Percentiles rank a stretch among this genome's conserved stretches.
Conservation (phyloP, 768 basidiomycete genomes). For the Antrodiella citrinella region DNA sequence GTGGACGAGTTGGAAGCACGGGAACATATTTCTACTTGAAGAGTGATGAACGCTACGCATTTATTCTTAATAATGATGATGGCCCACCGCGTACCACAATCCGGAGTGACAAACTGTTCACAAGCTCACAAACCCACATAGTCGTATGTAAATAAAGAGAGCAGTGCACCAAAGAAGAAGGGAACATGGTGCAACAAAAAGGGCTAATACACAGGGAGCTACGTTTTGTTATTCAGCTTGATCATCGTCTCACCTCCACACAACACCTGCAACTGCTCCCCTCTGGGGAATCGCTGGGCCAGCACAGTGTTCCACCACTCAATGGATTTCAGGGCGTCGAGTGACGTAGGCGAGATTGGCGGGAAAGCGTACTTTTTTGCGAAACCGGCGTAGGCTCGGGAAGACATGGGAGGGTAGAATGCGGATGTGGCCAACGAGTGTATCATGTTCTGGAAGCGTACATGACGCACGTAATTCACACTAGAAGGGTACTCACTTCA, state of each 20-base stretch:
- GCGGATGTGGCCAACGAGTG: constrained; percentile 7
- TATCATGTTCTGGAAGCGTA: constrained; percentile 12
- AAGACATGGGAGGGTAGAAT: background rate
- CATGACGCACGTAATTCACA: constrained; percentile 11
- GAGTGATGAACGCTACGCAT: no score
- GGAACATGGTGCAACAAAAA: background rate
- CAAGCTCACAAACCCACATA: no score
- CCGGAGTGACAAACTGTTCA: no score
- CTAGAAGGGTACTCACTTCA: constrained; percentile 1
- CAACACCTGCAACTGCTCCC: background rate
- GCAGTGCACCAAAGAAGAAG: background rate
- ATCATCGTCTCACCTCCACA: background rate
- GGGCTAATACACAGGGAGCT: background rate
- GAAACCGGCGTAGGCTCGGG: background rate
- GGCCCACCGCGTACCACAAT: no score
- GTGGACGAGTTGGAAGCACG: background rate
- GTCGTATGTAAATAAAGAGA: no score
- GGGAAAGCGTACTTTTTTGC: background rate
- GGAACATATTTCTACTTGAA: background rate
- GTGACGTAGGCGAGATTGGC: background rate
- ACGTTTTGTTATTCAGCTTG: background rate
- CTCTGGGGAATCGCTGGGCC: background rate
- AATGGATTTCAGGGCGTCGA: background rate
- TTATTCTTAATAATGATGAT: no score
- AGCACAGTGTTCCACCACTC: background rate